Evolutionary conservation across 208 protist genomes (phyloP).

Genomic region (Herpetomonas muscarum): DNA sequence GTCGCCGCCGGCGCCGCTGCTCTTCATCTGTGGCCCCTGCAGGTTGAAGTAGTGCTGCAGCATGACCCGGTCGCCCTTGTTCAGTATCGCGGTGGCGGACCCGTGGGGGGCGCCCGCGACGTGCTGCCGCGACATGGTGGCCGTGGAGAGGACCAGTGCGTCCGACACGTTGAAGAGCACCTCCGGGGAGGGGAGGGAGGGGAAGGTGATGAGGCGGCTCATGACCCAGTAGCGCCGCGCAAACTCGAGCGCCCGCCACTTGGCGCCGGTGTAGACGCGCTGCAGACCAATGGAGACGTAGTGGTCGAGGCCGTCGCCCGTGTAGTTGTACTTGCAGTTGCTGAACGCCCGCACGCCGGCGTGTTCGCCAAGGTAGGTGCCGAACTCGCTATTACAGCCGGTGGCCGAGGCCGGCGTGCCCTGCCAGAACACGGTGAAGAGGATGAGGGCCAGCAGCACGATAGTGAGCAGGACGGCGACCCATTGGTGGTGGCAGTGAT

Average conservation of each 20-base stretch:
- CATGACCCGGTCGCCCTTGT: slow-evolving; percentile 9
- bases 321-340: slow-evolving; percentile 59
- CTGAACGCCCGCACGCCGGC: slow-evolving; percentile 56
- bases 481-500: slow-evolving; percentile 75
- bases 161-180: slow-evolving; percentile 13
- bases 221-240: slow-evolving; percentile 64
- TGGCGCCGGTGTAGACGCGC: slow-evolving; percentile 47
- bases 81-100: neutral
- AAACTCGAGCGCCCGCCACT: slow-evolving; percentile 71
- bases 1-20: neutral
- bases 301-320: slow-evolving; percentile 39
- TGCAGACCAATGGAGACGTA: slow-evolving; percentile 49
- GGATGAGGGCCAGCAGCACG: slow-evolving; percentile 36
- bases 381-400: slow-evolving; percentile 47
- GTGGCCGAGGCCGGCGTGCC: slow-evolving; percentile 19
- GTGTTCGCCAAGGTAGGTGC: slow-evolving; percentile 44
- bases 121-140: slow-evolving; percentile 5
- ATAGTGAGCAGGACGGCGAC: slow-evolving; percentile 46
- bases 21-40: slow-evolving; percentile 5
- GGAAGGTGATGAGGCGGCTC: slow-evolving; percentile 24
- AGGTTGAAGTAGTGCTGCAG: slow-evolving; percentile 34
- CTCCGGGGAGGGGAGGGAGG: slow-evolving; percentile 17
- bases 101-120: neutral
- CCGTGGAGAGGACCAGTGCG: slow-evolving; percentile 18
- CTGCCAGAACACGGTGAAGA: slow-evolving; percentile 49